Base-by-base conservation (phyloP, 257 asterid species). In the Vinca minor region DNA sequence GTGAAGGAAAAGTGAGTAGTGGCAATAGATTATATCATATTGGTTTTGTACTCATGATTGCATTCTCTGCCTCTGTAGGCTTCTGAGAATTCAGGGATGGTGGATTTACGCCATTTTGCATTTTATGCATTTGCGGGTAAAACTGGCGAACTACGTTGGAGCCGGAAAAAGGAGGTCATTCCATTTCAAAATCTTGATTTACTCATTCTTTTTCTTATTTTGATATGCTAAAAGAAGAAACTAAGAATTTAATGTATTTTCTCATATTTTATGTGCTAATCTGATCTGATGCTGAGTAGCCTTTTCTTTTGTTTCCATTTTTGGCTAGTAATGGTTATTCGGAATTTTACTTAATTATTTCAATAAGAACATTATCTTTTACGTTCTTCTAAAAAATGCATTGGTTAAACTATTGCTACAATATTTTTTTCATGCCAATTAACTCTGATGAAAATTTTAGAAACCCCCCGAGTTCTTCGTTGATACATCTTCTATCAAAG, bases 121-220 rank as follows among this genome's bases (percentile, higher is more conserved):
- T 67, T 89, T 66, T 89, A 85, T 83, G 96, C 99, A 72, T 85
- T 93, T 81, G 88, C 94, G 32, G 97, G 97, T 69, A 84, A 85
- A 66, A 85, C 85, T 76, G 99, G 99, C 65, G 88, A 82, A 56
- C 77, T 84, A 72, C 88, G 96, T 23, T 93, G 99, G 96, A 79
- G 77, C 73, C 82, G 96, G 80, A 84, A 83, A 84, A 77, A 80
- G 34, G 99, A 89, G 95, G 97, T 87, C 41, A 46, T 28, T 52
- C 63, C 29, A 18, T 61, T 56, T 63, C 28, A 25, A 15, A n/a
- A 14, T 26, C 65, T 65, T 62, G 28, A 52, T 53, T 67, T 65
- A 13, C 18, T 53, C 39, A 39, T 62, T 67, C 17, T 39, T 49
- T 28, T 14, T 20, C 41, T 15, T 11, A 8, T 57, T 46, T 38